A percentile compares a stretch with the other conserved stretches of the same genome.
phyloP scores from a whole-genome alignment of 768 basidiomycete genomes.

The Lentinus tigrinus region DNA sequence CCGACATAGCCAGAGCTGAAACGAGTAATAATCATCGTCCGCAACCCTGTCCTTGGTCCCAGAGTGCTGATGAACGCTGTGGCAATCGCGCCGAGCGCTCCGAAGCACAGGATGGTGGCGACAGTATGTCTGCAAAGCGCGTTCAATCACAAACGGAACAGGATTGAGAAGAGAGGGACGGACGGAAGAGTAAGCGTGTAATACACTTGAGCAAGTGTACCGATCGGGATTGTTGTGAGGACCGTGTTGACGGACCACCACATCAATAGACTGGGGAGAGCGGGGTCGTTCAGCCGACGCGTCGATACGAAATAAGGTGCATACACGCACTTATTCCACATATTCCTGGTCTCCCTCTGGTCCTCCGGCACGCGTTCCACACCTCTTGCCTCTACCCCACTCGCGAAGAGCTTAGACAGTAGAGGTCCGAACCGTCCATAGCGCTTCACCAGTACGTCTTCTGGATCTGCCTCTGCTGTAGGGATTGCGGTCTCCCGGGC shows the following conservation, averaged over 20 bases:
- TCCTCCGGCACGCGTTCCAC: conserved; percentile 54
- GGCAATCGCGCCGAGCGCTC: conserved; percentile 39
- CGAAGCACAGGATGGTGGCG: conserved; percentile 46
- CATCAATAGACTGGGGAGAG: conserved; percentile 38
- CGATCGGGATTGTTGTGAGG: conserved; percentile 47
- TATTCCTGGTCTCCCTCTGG: conserved; percentile 42
- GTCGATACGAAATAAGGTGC: not conserved
- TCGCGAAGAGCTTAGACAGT: conserved; percentile 39
- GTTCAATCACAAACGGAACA: not conserved
- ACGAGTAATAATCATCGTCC: conserved; percentile 53
- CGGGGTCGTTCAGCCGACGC: not conserved
- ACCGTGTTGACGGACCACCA: conserved; percentile 50
- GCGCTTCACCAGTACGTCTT: conserved; percentile 22
- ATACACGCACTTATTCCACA: conserved; percentile 42
- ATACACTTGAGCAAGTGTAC: conserved; percentile 45
- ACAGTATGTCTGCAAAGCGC: conserved; percentile 36
- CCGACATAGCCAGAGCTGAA: conserved; percentile 51
- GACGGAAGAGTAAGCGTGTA: conserved; percentile 49
- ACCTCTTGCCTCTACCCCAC: conserved; percentile 53
- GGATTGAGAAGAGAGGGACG: conserved; percentile 16
- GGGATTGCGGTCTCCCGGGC: conserved; percentile 7
- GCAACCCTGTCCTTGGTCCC: conserved; percentile 51
- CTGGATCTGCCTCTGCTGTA: conserved; percentile 14
- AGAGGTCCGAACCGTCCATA: conserved; percentile 26
- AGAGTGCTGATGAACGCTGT: conserved; percentile 54